phyloP scores from a whole-genome alignment of 805 yeast species.

The Kuraishia hungarica region DNA sequence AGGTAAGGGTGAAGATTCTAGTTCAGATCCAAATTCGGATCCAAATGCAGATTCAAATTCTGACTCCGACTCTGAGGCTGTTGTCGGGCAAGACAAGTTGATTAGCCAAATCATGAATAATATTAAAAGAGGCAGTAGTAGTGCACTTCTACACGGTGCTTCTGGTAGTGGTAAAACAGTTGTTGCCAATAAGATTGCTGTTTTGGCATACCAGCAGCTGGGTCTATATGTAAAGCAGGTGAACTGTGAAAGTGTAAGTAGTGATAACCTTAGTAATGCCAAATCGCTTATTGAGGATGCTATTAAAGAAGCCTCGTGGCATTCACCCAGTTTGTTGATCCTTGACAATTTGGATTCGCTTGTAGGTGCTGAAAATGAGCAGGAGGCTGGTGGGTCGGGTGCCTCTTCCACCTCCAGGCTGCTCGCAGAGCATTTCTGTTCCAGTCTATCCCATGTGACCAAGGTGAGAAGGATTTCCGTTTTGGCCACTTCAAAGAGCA shows the following conservation, averaged over 20 bases:
- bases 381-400: constrained; percentile 49
- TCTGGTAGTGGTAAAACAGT: constrained; percentile 80
- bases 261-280: constrained; percentile 44
- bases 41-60: not conserved
- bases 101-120: constrained; percentile 30
- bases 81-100: constrained; percentile 50
- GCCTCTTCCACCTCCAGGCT: constrained; percentile 27
- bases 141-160: constrained; percentile 55
- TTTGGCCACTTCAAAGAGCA: constrained; percentile 55
- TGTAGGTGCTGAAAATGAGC: constrained; percentile 54
- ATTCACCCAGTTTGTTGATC: constrained; percentile 64
- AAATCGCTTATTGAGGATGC: constrained; percentile 36
- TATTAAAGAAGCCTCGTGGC: constrained; percentile 48
- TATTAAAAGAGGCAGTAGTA: constrained; percentile 20
- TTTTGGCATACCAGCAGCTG: constrained; percentile 24
- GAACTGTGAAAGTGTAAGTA: constrained; percentile 45
- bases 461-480: constrained; percentile 44
- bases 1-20: too few relatives aligned
- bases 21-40: constrained; percentile 4
- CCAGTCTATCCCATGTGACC: constrained; percentile 33
- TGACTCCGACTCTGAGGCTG: constrained; percentile 10
- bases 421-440: constrained; percentile 49
- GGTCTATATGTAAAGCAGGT: constrained; percentile 41
- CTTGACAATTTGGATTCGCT: constrained; percentile 74
- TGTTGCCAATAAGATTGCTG: constrained; percentile 33